Conservation (phyloP, 345 rosid genomes). For the Cardamine occulta region DNA sequence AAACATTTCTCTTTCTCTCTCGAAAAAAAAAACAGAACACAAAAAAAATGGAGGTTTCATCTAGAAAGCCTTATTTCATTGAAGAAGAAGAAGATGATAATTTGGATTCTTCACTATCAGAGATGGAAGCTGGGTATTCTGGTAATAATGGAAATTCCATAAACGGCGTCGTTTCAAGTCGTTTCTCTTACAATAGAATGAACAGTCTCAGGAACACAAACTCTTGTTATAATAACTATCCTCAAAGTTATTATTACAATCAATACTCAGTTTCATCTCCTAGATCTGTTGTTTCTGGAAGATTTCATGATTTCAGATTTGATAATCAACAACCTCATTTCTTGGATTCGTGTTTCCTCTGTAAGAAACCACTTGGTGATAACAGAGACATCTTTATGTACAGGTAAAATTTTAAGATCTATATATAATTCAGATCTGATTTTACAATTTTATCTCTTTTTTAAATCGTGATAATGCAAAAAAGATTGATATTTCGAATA, state of each 20-base stretch:
- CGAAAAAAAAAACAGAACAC: background rate
- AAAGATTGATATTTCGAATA: background rate
- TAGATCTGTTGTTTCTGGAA: constrained; percentile 52
- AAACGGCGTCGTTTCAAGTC: constrained; percentile 45
- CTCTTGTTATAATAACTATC: constrained; percentile 18
- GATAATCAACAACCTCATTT: constrained; percentile 68
- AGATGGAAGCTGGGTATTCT: constrained; percentile 68
- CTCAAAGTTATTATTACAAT: constrained; percentile 33
- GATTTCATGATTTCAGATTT: constrained; percentile 68
- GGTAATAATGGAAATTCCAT: constrained; percentile 7
- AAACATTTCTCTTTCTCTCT: constrained; percentile 13
- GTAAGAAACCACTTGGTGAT: constrained; percentile 69
- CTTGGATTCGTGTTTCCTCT: constrained; percentile 70
- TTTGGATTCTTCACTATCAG: constrained; percentile 63
- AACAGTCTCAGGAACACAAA: constrained; percentile 51
- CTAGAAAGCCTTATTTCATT: constrained; percentile 53
- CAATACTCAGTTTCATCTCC: constrained; percentile 54
- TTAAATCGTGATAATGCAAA: background rate
- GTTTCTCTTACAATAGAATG: constrained; percentile 46
- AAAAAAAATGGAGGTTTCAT: constrained; percentile 41
- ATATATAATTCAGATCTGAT: constrained; percentile 20
- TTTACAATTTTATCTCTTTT: background rate
- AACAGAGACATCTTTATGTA: constrained; percentile 87
- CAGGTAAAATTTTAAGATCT: constrained; percentile 50
- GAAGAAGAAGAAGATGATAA: constrained; percentile 58